Percentiles rank a stretch among this genome's conserved stretches.
Evolutionary conservation across 768 basidiomycete genomes (phyloP).

Genomic region (Tricholoma saponaceum): DNA sequence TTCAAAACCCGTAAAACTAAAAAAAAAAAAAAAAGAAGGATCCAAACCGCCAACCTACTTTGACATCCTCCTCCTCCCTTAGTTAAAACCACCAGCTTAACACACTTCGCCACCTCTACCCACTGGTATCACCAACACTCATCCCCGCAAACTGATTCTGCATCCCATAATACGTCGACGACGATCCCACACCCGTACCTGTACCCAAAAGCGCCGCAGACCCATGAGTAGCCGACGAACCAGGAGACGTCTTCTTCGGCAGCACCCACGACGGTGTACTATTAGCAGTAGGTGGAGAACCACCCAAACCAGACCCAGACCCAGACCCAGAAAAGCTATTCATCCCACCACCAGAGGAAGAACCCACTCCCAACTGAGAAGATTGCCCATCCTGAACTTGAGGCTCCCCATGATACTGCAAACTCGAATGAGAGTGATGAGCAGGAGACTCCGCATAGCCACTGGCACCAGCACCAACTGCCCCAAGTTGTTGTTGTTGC

Average conservation of each 20-base stretch:
- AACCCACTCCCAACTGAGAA: constrained; percentile 3
- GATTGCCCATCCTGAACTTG: neutral
- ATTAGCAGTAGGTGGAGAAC: neutral
- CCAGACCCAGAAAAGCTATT: too few relatives aligned
- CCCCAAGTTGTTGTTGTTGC: too few relatives aligned
- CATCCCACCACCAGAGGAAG: too few relatives aligned
- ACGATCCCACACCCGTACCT: neutral
- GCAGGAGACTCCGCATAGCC: constrained; percentile 8
- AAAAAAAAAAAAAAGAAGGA: too few relatives aligned
- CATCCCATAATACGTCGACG: constrained; percentile 13
- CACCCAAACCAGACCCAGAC: neutral
- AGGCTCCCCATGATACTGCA: constrained; percentile 2
- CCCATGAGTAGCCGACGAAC: constrained; percentile 5
- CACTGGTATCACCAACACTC: constrained; percentile 17
- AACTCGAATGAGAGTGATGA: constrained; percentile 3
- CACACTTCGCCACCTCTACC: too few relatives aligned
- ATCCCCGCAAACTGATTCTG: constrained; percentile 24
- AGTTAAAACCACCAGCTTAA: too few relatives aligned
- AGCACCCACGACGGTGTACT: constrained; percentile 42
- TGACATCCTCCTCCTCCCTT: too few relatives aligned
- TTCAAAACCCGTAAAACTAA: too few relatives aligned
- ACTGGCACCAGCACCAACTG: constrained; percentile 1
- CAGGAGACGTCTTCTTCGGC: constrained; percentile 32
- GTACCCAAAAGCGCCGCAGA: neutral
- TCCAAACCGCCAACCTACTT: too few relatives aligned